A percentile compares a stretch with the other conserved stretches of the same genome.
Evolutionary conservation across 208 protist species (phyloP).

Genomic region (Blechomonas ayalai): DNA sequence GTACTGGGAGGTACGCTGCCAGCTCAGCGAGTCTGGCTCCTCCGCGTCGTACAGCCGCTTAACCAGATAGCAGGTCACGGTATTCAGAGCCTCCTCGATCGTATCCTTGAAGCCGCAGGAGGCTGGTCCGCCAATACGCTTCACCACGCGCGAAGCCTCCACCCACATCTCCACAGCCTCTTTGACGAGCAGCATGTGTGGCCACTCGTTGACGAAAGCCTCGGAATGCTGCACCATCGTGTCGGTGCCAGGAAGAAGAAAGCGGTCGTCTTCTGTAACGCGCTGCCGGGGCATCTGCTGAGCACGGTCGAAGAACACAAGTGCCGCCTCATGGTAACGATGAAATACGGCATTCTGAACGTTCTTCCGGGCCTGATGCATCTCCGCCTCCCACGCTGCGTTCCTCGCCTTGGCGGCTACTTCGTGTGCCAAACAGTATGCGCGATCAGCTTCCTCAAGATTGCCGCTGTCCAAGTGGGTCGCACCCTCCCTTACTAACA

Average conservation of each 20-base stretch:
- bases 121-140: constrained; percentile 44
- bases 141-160: constrained; percentile 37
- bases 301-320: constrained; percentile 66
- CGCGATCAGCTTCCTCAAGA: constrained; percentile 63
- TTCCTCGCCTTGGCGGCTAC: constrained; percentile 82
- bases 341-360: constrained; percentile 84
- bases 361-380: constrained; percentile 58
- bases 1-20: constrained; percentile 59
- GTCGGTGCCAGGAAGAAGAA: constrained; percentile 65
- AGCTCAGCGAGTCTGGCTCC: constrained; percentile 28
- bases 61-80: constrained; percentile 58
- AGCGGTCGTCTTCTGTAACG: constrained; percentile 70
- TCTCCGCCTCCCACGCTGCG: constrained; percentile 74
- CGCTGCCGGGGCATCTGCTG: constrained; percentile 12
- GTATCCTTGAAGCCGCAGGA: constrained; percentile 26
- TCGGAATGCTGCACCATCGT: constrained; percentile 64
- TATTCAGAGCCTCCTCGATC: constrained; percentile 49
- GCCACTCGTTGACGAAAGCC: constrained; percentile 79
- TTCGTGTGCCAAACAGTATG: constrained; percentile 66
- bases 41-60: constrained; percentile 50
- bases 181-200: constrained; percentile 70
- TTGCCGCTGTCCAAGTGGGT: constrained; percentile 46
- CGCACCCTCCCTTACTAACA: constrained; percentile 74
- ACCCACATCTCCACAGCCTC: constrained; percentile 81
- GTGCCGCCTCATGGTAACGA: constrained; percentile 73